Conservation (phyloP, 2,329 filamentous ascomycete genomes). For the Trichoderma koningii region DNA sequence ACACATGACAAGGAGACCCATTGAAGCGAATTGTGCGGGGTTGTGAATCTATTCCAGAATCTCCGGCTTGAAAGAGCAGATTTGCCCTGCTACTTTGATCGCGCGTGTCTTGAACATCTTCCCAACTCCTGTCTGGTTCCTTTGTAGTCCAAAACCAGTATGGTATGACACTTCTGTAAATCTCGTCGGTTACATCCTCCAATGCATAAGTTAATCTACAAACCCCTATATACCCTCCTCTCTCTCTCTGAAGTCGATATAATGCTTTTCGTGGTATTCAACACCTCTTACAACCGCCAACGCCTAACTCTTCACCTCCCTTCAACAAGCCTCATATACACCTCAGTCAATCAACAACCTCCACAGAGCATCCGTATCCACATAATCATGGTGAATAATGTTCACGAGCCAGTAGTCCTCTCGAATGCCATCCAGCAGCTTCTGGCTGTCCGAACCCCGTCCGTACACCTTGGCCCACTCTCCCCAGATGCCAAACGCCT, state of each 20-base stretch:
- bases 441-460: constrained; percentile 69
- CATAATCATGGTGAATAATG: constrained; percentile 78
- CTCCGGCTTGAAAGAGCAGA: not conserved
- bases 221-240: not conserved
- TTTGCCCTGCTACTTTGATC: not conserved
- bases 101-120: not conserved
- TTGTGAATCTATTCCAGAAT: not conserved
- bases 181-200: not conserved
- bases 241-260: not conserved
- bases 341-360: constrained; percentile 56
- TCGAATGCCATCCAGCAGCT: constrained; percentile 67
- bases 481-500: constrained; percentile 92
- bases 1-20: not conserved
- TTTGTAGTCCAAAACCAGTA: constrained; percentile 3
- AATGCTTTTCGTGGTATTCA: constrained; percentile 13
- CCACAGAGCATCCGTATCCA: constrained; percentile 73
- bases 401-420: constrained; percentile 87
- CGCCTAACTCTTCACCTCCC: not conserved
- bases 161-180: not conserved
- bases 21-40: not conserved
- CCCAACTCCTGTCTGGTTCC: not conserved
- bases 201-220: not conserved
- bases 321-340: not conserved
- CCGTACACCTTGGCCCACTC: constrained; percentile 92
- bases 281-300: not conserved